Base-by-base conservation (phyloP, 2,329 filamentous ascomycete species). In the Fusarium ramigenum region DNA sequence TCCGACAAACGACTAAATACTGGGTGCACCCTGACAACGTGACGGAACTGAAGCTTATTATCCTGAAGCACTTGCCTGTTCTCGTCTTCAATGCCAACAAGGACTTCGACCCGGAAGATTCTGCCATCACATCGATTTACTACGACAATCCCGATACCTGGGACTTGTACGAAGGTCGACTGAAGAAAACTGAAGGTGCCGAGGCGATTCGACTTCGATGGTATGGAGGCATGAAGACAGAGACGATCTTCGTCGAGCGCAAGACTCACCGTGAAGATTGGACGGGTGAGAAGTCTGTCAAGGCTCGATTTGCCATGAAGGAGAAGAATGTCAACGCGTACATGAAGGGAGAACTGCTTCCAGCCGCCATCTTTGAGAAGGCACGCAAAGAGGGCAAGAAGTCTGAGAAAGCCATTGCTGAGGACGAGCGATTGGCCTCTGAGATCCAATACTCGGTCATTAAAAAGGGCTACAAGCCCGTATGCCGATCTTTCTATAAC, bases 21-120 rank as follows among this genome's bases (percentile, higher is more conserved):
- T 99, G 96, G 96, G 96, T 99, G 50, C 96, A 99, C 80, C 94
- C 93, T 6, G 96, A 98, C 83, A 99, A 99, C 80, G 96, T 99
- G 77, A 98, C 96, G 9, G 96, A 99, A 84, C 84, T 99, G 70
- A 99, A 99, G 86, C 91, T 99, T 82, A 96, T 99, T 80, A 95
- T 99, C 79, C 87, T 99, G 59, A 98, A 99, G 86, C 96, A 99
- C 85, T 87, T 99, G 71, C 96, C 96, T 1, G 96, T 99, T 14
- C 88, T 99, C 21, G 96, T 99, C 16, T 99, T 98, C 87, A 99
- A 98, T 80, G 89, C 96, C 19, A 97, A 92, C 86, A 99, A 99
- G 82, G 96, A 98, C 78, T 99, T 98, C 75, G 94, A 97, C 73
- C 88, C 89, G 62, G 91, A 94, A 74, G 96, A 99, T 80, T 92